Evolutionary conservation across 139 green algal genomes (phyloP).

Genomic region (Asterochloris erici): DNA sequence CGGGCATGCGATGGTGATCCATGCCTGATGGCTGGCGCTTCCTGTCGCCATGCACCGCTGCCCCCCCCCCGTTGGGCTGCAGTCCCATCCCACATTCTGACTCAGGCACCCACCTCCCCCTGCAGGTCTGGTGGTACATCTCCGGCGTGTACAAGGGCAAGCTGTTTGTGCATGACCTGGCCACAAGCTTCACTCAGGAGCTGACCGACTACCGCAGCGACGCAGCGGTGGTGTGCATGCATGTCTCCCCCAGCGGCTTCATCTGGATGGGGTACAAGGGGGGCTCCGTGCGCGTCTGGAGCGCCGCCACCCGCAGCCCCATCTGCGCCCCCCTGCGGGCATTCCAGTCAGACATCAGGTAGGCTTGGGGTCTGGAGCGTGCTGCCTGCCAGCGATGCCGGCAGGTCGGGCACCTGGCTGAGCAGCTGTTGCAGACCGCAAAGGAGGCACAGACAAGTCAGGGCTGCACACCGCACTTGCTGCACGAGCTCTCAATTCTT

Average conservation of each 20-base stretch:
- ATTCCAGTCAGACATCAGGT: constrained; percentile 19
- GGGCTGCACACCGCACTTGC: too few species aligned
- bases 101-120: too few species aligned
- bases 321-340: neutral
- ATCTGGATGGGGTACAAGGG: constrained; percentile 43
- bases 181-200: constrained; percentile 1
- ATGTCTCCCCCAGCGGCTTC: constrained; percentile 25
- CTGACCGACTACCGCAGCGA: constrained; percentile 2
- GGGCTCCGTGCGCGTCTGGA: constrained; percentile 30
- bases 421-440: too few species aligned
- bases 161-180: constrained; percentile 26
- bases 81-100: too few species aligned
- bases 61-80: too few species aligned
- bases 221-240: constrained; percentile 24
- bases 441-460: too few species aligned
- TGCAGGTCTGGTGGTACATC: constrained; percentile 23
- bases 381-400: too few species aligned
- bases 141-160: neutral
- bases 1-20: too few species aligned
- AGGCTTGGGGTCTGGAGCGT: neutral
- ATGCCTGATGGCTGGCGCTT: too few species aligned
- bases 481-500: too few species aligned
- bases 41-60: too few species aligned
- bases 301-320: neutral
- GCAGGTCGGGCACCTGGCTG: too few species aligned